These are phyloP conservation scores for Huntiella savannae DNA, from an alignment of 2,329 filamentous ascomycete genomes.

Conservation along the genomic window DNA sequence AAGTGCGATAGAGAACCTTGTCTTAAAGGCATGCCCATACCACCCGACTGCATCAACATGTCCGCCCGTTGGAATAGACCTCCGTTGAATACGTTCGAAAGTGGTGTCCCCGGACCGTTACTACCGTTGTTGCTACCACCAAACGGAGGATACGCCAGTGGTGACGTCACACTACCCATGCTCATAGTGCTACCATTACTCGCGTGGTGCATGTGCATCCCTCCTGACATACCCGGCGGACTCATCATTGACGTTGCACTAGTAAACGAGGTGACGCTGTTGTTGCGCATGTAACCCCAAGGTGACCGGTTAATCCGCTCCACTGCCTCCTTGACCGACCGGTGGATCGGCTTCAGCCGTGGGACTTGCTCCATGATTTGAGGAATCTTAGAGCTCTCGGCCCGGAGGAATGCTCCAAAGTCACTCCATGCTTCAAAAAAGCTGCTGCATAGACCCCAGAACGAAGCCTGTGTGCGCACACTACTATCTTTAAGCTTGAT, in stretches of 20 bases:
- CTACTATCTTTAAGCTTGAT: constrained; percentile 76
- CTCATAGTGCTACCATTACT: constrained; percentile 5
- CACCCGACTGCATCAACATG: constrained; percentile 34
- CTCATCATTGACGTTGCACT: constrained; percentile 14
- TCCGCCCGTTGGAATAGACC: constrained; percentile 43
- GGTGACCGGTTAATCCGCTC: constrained; percentile 46
- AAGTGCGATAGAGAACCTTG: constrained; percentile 20
- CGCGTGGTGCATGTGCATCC: constrained; percentile 6
- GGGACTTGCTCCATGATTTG: constrained; percentile 49
- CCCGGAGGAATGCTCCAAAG: constrained; percentile 41
- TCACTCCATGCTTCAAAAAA: constrained; percentile 54
- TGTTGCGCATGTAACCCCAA: constrained; percentile 25
- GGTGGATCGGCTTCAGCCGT: constrained; percentile 63
- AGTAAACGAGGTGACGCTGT: constrained; percentile 14
- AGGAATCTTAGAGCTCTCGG: constrained; percentile 26
- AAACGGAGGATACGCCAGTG: background rate
- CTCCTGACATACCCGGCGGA: constrained; percentile 2
- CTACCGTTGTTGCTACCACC: constrained; percentile 1
- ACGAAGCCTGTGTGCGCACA: constrained; percentile 41
- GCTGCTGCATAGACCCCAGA: constrained; percentile 54
- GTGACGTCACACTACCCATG: background rate
- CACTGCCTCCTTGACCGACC: constrained; percentile 62
- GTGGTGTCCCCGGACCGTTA: constrained; percentile 54
- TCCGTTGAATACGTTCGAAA: constrained; percentile 34
- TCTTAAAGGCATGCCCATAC: constrained; percentile 34